Conservation (phyloP, 306 rosid species). For the Oemleria cerasiformis region DNA sequence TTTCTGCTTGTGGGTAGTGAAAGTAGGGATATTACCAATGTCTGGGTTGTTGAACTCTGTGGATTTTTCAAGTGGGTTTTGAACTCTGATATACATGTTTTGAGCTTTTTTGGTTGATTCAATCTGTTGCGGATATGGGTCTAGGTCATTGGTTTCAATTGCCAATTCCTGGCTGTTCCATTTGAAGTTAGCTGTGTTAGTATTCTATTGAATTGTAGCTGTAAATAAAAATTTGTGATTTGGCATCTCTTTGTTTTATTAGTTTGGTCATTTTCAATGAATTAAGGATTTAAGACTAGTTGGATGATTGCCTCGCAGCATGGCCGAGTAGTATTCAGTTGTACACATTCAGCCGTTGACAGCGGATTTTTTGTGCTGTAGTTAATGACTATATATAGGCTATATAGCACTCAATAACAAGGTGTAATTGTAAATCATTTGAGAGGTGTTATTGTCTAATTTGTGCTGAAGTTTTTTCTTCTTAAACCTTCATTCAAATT, state of each 20-base stretch:
- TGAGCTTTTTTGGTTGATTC: background rate
- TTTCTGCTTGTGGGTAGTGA: constrained; percentile 8
- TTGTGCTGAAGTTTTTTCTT: background rate
- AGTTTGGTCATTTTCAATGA: background rate
- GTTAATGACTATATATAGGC: background rate
- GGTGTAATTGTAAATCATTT: constrained; percentile 2
- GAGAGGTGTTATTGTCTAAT: background rate
- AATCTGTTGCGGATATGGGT: background rate
- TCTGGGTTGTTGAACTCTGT: background rate
- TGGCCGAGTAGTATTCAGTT: constrained; percentile 3
- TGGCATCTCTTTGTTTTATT: background rate
- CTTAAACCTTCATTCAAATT: background rate
- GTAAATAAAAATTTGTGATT: background rate
- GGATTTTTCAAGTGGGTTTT: background rate
- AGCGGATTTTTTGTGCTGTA: background rate
- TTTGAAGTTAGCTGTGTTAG: background rate
- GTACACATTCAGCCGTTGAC: constrained; percentile 3
- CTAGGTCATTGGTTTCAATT: background rate
- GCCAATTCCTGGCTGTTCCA: constrained; percentile 2
- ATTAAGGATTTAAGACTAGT: background rate
- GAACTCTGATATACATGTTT: background rate
- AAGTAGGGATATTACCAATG: constrained; percentile 5
- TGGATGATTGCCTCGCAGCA: background rate
- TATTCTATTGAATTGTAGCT: background rate
- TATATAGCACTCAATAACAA: background rate